Base-by-base conservation (phyloP, 345 rosid genomes). In the Sonneratia caseolaris region DNA sequence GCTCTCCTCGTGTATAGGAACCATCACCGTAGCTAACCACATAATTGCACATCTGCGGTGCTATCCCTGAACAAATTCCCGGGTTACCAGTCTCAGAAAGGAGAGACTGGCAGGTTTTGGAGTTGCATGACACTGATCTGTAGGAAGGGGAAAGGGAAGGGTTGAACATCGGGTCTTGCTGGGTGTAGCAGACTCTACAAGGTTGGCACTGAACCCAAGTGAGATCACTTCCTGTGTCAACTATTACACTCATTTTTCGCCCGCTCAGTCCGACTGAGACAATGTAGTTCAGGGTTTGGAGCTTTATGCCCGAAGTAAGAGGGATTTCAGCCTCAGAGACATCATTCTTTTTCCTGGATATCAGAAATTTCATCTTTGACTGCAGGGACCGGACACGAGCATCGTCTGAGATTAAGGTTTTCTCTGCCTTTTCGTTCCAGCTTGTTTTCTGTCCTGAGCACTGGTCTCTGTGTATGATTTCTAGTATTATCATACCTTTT, bases 171-270 rank as follows among this genome's bases (percentile, higher is more conserved):
- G 98, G 90, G 66, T 84, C 97, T 66, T 82, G 75, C 73, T 94
- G 98, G 75, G 71, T 80, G 77, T 89, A 87, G 78, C 98, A 94
- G 5, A 71, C 74, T 49, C 55, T 84, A 76, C 98, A 94, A 35
- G 98, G 97, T 53, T 82, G 89, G 79, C 98, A 94, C 70, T 91
- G 98, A 57, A 94, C 88, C 98, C 98, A 94, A 3, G 93, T 91
- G 78, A 94, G 81, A 73, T 94, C 98, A 68, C 98, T 94, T 68
- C 98, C 98, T 0, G 96, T 94, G 71, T 94, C 97, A 14, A 88
- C 93, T 35, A 94, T 90, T 51, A 90, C 83, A 32, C 81, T 87
- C 88, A 87, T 78, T 37, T 87, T 84, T 68, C 45, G 70, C 21
- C 87, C 86, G 2, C 92, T 96, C 61, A 94, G 38, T 35, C 80